These are phyloP conservation scores for Stephania japonica DNA, from an alignment of 164 flowering plant genomes.

Conservation along the genomic window DNA sequence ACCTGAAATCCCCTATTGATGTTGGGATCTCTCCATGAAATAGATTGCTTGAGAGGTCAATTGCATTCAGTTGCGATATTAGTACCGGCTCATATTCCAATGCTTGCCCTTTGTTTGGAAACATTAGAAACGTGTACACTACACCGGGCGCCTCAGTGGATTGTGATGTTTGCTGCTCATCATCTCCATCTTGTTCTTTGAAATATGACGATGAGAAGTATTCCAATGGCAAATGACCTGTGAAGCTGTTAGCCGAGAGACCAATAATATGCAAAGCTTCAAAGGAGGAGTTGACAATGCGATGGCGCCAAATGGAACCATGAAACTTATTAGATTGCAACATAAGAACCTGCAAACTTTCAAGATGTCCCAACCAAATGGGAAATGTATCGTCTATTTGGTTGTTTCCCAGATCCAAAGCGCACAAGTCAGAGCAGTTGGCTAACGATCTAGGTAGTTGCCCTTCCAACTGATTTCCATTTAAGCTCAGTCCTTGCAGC, in stretches of 20 bases:
- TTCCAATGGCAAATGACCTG: not conserved
- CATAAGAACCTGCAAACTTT: conserved; percentile 46
- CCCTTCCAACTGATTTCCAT: conserved; percentile 39
- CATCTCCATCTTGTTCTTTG: not conserved
- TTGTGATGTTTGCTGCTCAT: conserved; percentile 23
- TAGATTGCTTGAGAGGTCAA: too few species aligned
- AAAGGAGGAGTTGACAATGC: not conserved
- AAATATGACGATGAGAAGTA: not conserved
- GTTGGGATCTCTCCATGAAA: too few species aligned
- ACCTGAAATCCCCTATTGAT: too few species aligned
- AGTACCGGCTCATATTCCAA: too few species aligned
- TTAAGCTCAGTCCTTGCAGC: conserved; percentile 22
- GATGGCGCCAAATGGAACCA: conserved; percentile 25
- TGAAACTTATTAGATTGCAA: conserved; percentile 45
- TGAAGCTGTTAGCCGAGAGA: conserved; percentile 14
- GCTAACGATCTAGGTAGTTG: conserved; percentile 41
- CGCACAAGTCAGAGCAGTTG: conserved; percentile 43
- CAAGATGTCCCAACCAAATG: conserved; percentile 27
- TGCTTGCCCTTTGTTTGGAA: not conserved
- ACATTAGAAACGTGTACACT: not conserved
- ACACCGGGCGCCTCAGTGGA: too few species aligned
- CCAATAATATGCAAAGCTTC: conserved; percentile 13
- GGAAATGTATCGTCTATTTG: conserved; percentile 39
- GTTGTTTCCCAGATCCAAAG: conserved; percentile 54
- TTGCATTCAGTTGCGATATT: too few species aligned